Evolutionary conservation across 345 rosid genomes (phyloP).

Genomic region (Murraya koenigii): DNA sequence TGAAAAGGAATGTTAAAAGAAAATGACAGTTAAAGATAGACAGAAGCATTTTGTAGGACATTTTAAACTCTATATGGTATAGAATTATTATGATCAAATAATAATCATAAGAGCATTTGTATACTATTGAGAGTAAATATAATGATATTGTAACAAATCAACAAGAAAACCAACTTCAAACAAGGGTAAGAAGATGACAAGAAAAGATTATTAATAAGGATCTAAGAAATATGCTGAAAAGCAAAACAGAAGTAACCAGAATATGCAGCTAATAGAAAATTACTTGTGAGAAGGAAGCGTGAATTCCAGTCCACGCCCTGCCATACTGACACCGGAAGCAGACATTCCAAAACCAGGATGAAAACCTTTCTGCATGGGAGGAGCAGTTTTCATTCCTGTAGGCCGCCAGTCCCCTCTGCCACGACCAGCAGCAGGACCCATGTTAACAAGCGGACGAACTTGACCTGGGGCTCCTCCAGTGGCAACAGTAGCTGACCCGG

Average conservation of each 20-base stretch:
- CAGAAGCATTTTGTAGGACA: neutral
- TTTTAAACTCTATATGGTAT: neutral
- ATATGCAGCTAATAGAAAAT: slow-evolving; percentile 21
- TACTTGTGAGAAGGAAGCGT: slow-evolving; percentile 99
- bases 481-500: slow-evolving; percentile 56
- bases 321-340: slow-evolving; percentile 56
- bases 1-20: neutral
- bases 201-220: neutral
- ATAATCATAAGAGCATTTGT: neutral
- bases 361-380: slow-evolving; percentile 72
- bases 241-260: neutral
- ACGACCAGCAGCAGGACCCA: slow-evolving; percentile 70
- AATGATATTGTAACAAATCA: neutral
- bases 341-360: slow-evolving; percentile 59
- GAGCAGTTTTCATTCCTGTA: slow-evolving; percentile 59
- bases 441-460: slow-evolving; percentile 66
- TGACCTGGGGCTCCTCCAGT: slow-evolving; percentile 66
- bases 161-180: neutral
- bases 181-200: neutral
- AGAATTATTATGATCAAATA: neutral
- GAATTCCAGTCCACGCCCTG: slow-evolving; percentile 88
- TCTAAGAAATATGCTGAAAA: neutral
- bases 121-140: neutral
- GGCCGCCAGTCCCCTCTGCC: slow-evolving; percentile 98
- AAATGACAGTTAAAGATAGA: neutral